These are phyloP conservation scores for Coprinopsis strossmayeri DNA, from an alignment of 768 basidiomycete species.

Conservation along the genomic window DNA sequence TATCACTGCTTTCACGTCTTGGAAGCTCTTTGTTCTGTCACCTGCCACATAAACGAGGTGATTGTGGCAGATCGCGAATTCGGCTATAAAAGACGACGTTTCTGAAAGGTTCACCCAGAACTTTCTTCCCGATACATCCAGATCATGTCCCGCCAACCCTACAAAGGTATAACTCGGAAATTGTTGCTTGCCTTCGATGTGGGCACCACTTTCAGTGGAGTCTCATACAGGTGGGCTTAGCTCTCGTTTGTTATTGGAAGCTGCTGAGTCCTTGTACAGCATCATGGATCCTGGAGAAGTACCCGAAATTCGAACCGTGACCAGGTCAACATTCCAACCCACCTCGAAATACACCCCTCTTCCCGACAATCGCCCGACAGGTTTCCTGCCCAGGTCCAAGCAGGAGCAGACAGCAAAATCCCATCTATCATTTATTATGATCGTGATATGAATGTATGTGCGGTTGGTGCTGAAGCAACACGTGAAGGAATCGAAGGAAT, in stretches of 20 bases:
- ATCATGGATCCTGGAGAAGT: conserved; percentile 20
- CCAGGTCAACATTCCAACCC: conserved; percentile 20
- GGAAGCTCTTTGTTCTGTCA: no score
- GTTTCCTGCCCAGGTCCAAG: conserved; percentile 32
- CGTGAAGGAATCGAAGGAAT: conserved; percentile 25
- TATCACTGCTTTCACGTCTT: no score
- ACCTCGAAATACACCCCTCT: background rate
- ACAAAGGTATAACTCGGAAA: conserved; percentile 9
- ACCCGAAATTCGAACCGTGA: conserved; percentile 29
- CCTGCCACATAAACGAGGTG: no score
- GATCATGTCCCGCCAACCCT: background rate
- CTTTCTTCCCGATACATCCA: background rate
- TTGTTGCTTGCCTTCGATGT: conserved; percentile 14
- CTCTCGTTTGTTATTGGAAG: background rate
- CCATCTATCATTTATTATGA: conserved; percentile 40
- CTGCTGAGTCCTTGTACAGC: conserved; percentile 10
- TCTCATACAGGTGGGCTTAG: conserved; percentile 12
- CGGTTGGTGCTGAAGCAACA: conserved; percentile 33
- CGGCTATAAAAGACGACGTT: no score
- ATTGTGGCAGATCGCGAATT: no score
- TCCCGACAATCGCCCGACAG: background rate
- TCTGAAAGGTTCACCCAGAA: no score
- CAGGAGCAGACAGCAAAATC: conserved; percentile 33
- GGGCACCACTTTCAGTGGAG: conserved; percentile 14
- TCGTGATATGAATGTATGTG: conserved; percentile 21